Evolutionary conservation across 1,139 yeast species (phyloP).

Genomic region (Yamadazyma spencermartinsiae): DNA sequence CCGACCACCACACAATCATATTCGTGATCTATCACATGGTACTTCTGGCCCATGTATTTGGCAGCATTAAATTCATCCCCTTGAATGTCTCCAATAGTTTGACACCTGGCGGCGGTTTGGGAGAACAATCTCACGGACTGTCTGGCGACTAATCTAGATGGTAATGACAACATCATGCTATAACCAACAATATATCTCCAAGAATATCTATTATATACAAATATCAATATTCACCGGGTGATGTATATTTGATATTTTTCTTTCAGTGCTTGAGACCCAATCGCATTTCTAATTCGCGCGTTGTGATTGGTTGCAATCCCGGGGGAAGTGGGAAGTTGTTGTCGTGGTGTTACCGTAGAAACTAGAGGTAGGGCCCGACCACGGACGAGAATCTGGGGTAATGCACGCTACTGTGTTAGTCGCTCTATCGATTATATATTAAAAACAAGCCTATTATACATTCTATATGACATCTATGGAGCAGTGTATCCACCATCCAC

Average conservation of each 20-base stretch:
- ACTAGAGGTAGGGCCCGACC: conserved; percentile 6
- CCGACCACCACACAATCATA: conserved; percentile 98
- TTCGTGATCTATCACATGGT: conserved; percentile 94
- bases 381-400: conserved; percentile 6
- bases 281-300: conserved; percentile 3
- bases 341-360: too few relatives aligned
- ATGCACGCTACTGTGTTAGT: too few relatives aligned
- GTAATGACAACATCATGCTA: conserved; percentile 14
- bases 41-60: conserved; percentile 65
- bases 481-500: conserved; percentile 50
- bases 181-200: not conserved
- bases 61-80: conserved; percentile 54
- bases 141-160: conserved; percentile 8
- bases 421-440: not conserved
- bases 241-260: too few relatives aligned
- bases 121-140: conserved; percentile 26
- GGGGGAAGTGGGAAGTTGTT: not conserved
- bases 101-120: conserved; percentile 28
- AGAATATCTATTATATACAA: not conserved
- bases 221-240: not conserved
- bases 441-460: not conserved
- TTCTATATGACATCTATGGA: conserved; percentile 9
- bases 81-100: conserved; percentile 48
- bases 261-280: not conserved
- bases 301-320: conserved; percentile 5